Evolutionary conservation across 805 yeast species (phyloP).

Genomic region (Saccharomycopsis schoenii): DNA sequence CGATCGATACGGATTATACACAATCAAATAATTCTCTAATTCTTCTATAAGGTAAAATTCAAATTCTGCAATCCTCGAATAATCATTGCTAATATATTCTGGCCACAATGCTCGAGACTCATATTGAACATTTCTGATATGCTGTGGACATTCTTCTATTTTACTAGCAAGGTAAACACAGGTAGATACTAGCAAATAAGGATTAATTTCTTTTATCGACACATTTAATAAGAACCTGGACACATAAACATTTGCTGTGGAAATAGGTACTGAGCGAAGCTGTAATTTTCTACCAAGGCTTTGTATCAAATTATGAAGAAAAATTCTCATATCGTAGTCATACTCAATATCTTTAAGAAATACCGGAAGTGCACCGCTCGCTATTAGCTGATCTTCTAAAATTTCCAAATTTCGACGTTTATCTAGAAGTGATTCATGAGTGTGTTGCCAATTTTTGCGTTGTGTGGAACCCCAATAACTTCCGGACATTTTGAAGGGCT

Average conservation of each 20-base stretch:
- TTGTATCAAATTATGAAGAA: conserved; percentile 63
- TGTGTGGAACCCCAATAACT: conserved; percentile 86
- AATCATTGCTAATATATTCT: conserved; percentile 83
- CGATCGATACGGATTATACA: conserved; percentile 68
- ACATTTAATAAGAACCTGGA: conserved; percentile 68
- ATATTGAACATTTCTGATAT: conserved; percentile 68
- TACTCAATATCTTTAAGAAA: conserved; percentile 31
- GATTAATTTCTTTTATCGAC: conserved; percentile 70
- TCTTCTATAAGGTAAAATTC: conserved; percentile 92
- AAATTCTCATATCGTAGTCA: conserved; percentile 63
- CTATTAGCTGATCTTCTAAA: conserved; percentile 23
- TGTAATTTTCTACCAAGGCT: conserved; percentile 71
- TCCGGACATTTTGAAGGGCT: conserved; percentile 46
- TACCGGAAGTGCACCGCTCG: conserved; percentile 29
- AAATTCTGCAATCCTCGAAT: conserved; percentile 86
- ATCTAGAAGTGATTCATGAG: conserved; percentile 45
- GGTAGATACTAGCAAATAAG: conserved; percentile 73
- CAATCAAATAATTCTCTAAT: conserved; percentile 57
- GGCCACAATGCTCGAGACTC: conserved; percentile 94
- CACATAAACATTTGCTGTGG: conserved; percentile 82
- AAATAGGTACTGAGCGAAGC: conserved; percentile 72
- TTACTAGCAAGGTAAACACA: conserved; percentile 86
- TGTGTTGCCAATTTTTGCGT: conserved; percentile 69
- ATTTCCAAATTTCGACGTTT: conserved; percentile 34
- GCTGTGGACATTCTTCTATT: conserved; percentile 92